phyloP scores from a whole-genome alignment of 2,329 filamentous ascomycete species.

The Pseudopyricularia javanii region DNA sequence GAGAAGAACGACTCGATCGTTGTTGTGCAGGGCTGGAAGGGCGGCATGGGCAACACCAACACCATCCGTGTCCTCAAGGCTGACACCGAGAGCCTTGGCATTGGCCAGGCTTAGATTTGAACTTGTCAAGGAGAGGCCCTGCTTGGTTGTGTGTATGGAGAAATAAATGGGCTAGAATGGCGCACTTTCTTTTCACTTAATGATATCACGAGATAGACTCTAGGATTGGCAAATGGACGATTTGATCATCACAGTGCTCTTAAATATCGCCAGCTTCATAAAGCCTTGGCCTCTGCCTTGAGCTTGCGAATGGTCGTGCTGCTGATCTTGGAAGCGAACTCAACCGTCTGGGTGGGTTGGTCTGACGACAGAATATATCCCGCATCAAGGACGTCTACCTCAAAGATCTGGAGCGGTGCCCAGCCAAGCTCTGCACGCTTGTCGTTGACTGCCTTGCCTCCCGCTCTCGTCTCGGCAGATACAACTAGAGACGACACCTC shows the following conservation, averaged over 20 bases:
- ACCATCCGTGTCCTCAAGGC: slow-evolving; percentile 56
- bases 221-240: background rate
- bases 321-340: slow-evolving; percentile 77
- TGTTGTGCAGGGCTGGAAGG: slow-evolving; percentile 84
- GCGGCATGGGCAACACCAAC: slow-evolving; percentile 86
- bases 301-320: slow-evolving; percentile 68
- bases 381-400: slow-evolving; percentile 77
- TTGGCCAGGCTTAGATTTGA: slow-evolving; percentile 26
- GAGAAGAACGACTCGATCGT: slow-evolving; percentile 62
- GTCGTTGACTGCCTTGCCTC: slow-evolving; percentile 78
- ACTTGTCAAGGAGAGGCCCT: background rate
- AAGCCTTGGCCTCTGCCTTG: slow-evolving; percentile 18
- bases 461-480: slow-evolving; percentile 75
- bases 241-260: background rate
- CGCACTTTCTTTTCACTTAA: background rate
- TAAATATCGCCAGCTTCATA: background rate
- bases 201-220: background rate
- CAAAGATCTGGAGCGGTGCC: slow-evolving; percentile 65
- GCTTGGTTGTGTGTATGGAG: background rate
- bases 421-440: slow-evolving; percentile 66
- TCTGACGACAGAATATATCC: slow-evolving; percentile 2
- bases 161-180: background rate
- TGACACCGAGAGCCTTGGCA: slow-evolving; percentile 44
- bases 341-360: slow-evolving; percentile 28
- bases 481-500: slow-evolving; percentile 71